phyloP scores from a whole-genome alignment of 345 rosid species.

The Triadica sebifera region DNA sequence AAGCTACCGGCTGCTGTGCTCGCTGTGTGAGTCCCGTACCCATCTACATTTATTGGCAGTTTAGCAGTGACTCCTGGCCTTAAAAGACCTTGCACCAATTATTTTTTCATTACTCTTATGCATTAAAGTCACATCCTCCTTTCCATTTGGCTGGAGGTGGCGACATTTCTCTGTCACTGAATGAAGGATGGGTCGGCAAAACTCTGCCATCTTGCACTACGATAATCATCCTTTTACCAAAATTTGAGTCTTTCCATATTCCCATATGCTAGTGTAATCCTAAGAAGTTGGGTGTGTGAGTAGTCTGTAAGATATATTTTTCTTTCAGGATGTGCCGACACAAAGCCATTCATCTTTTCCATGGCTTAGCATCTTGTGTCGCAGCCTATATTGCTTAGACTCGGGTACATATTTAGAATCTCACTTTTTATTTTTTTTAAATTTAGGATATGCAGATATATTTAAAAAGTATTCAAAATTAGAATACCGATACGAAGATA shows the following conservation, averaged over 20 bases:
- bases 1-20: slow-evolving; percentile 48
- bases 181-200: slow-evolving; percentile 26
- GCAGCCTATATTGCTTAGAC: too few relatives aligned
- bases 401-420: too few relatives aligned
- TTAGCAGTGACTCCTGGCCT: slow-evolving; percentile 2
- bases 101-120: slow-evolving; percentile 19
- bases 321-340: slow-evolving; percentile 39
- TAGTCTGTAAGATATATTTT: slow-evolving; percentile 16
- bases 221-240: slow-evolving; percentile 21
- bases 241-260: slow-evolving; percentile 26
- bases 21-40: slow-evolving; percentile 26
- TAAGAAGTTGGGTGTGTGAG: slow-evolving; percentile 20
- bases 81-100: slow-evolving; percentile 17
- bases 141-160: slow-evolving; percentile 27
- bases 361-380: slow-evolving; percentile 30
- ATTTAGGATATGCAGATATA: too few relatives aligned
- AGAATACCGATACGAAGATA: too few relatives aligned
- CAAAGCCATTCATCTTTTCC: slow-evolving; percentile 33
- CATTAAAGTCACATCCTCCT: slow-evolving; percentile 26
- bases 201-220: slow-evolving; percentile 25
- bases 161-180: slow-evolving; percentile 24
- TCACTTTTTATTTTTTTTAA: too few relatives aligned
- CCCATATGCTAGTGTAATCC: slow-evolving; percentile 18
- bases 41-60: slow-evolving; percentile 11
- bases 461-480: too few relatives aligned